Percentiles rank a stretch among this genome's conserved stretches.
phyloP scores from a whole-genome alignment of 2,329 filamentous ascomycete genomes.

The Coleophoma cylindrospora region DNA sequence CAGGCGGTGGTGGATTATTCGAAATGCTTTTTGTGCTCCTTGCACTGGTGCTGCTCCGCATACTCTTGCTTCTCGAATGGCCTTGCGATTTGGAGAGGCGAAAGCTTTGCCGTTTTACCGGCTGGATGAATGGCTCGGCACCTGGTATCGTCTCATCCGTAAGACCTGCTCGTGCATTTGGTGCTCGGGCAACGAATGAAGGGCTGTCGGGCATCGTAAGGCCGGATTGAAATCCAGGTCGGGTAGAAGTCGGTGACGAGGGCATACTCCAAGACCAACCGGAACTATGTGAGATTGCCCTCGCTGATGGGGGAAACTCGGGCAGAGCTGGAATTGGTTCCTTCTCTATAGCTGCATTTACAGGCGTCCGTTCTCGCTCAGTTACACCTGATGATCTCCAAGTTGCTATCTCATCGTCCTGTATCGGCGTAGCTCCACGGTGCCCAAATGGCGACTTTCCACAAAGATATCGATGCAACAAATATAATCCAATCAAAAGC shows the following conservation, averaged over 20 bases:
- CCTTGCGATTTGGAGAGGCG: constrained; percentile 42
- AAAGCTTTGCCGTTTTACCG: constrained; percentile 46
- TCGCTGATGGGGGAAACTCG: not conserved
- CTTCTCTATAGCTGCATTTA: constrained; percentile 2
- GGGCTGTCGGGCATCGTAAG: constrained; percentile 24
- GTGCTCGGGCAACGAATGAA: constrained; percentile 52
- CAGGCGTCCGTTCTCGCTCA: constrained; percentile 9
- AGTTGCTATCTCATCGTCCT: constrained; percentile 61
- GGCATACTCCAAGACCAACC: constrained; percentile 18
- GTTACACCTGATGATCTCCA: constrained; percentile 36
- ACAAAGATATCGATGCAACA: constrained; percentile 15
- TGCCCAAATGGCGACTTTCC: constrained; percentile 37
- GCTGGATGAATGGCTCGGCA: constrained; percentile 51
- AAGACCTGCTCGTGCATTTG: constrained; percentile 56
- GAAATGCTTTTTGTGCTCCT: constrained; percentile 21
- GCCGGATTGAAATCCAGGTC: constrained; percentile 20
- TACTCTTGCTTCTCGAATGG: constrained; percentile 22
- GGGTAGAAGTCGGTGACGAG: constrained; percentile 15
- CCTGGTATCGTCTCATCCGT: constrained; percentile 58
- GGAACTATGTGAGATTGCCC: constrained; percentile 10
- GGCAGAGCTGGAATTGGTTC: not conserved
- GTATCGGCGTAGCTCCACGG: constrained; percentile 55
- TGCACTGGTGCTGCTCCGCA: constrained; percentile 22
- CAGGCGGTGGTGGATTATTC: not conserved
- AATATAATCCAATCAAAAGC: constrained; percentile 12